Percentiles rank a stretch among this genome's conserved stretches.
phyloP scores from a whole-genome alignment of 495 filamentous ascomycete genomes.

The Gamarada debralockiae region DNA sequence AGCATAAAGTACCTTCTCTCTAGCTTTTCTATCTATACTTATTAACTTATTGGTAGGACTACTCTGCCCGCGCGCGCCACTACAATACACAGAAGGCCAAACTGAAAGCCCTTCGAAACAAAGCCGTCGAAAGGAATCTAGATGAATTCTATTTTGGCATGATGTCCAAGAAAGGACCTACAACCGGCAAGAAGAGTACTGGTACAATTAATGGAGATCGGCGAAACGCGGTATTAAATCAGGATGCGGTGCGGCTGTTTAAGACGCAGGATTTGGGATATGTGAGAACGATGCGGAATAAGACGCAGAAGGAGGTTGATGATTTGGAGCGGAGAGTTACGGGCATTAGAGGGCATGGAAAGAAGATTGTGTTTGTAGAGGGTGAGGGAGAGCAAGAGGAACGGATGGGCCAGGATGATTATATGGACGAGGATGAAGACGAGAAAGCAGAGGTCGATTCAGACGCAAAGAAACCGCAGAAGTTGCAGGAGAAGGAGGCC shows the following conservation, averaged over 20 bases:
- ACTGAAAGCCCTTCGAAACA: constrained; percentile 71
- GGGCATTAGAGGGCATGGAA: constrained; percentile 16
- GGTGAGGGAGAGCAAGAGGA: constrained; percentile 14
- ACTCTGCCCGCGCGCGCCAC: constrained; percentile 84
- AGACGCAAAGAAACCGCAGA: constrained; percentile 10
- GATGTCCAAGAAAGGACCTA: constrained; percentile 54
- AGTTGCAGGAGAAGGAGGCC: constrained; percentile 17
- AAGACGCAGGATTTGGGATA: constrained; percentile 98
- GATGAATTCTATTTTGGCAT: constrained; percentile 97
- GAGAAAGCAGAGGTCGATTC: constrained; percentile 22
- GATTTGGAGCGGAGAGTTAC: constrained; percentile 40
- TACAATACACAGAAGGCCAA: constrained; percentile 82
- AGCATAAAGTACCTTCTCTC: constrained; percentile 64
- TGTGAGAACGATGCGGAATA: constrained; percentile 59
- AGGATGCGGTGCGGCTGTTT: constrained; percentile 76
- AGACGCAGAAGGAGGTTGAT: constrained; percentile 40
- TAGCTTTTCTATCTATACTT: constrained; percentile 16
- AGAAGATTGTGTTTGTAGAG: constrained; percentile 23
- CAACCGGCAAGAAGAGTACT: constrained; percentile 27
- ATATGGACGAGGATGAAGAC: constrained; percentile 26
- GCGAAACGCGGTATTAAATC: constrained; percentile 54
- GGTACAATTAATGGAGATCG: constrained; percentile 58
- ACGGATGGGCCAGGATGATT: constrained; percentile 9
- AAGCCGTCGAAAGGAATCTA: constrained; percentile 83
- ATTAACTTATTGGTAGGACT: constrained; percentile 56